These are phyloP conservation scores for Cyclotella sp. DNA, from an alignment of 108 stramenopile genomes.

Conservation along the genomic window DNA sequence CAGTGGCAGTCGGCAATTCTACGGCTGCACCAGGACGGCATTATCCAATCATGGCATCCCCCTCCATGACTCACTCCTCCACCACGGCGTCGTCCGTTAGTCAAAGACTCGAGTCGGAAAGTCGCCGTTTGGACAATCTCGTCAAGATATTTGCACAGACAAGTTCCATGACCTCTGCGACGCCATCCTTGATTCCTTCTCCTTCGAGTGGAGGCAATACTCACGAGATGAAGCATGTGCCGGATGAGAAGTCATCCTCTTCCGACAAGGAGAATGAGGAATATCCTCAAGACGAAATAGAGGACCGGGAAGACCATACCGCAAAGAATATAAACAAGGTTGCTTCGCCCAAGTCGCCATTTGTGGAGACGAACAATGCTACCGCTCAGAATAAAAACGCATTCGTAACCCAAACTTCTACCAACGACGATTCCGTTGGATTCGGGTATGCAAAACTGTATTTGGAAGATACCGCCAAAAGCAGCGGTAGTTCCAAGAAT, in stretches of 20 bases:
- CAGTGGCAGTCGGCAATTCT: slow-evolving; percentile 11
- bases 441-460: slow-evolving; percentile 7
- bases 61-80: not conserved
- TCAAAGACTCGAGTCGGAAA: slow-evolving; percentile 33
- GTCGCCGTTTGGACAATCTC: slow-evolving; percentile 43
- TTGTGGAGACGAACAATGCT: not conserved
- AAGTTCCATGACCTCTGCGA: slow-evolving; percentile 19
- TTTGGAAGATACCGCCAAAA: slow-evolving; percentile 5
- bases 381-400: not conserved
- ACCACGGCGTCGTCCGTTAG: slow-evolving; percentile 23
- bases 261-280: not conserved
- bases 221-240: not conserved
- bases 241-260: not conserved
- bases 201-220: not conserved
- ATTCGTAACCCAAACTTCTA: not conserved
- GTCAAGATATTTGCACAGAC: slow-evolving; percentile 27
- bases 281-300: not conserved
- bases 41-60: not conserved
- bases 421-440: not conserved
- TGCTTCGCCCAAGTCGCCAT: not conserved
- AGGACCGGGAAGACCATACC: not conserved
- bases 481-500: not conserved
- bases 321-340: not conserved
- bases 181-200: not conserved
- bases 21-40: too few relatives aligned